phyloP scores from a whole-genome alignment of 441 rosid genomes.

The Adansonia rubrostipa region DNA sequence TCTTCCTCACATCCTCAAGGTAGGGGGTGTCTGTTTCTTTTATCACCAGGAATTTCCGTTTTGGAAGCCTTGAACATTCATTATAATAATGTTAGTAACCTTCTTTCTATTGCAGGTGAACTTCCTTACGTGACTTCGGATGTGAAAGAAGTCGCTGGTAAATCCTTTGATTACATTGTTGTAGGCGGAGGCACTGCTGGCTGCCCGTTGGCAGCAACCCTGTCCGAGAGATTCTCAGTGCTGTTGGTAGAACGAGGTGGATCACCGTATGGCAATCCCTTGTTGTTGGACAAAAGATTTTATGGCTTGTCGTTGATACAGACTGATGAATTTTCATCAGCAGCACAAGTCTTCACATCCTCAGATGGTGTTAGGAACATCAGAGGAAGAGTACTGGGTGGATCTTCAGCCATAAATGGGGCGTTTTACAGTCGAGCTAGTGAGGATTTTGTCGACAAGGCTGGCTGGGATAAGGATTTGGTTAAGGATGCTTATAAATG shows the following conservation, averaged over 20 bases:
- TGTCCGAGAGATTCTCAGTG: conserved; percentile 66
- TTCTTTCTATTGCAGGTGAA: conserved; percentile 36
- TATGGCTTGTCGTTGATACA: conserved; percentile 61
- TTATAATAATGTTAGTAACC: not conserved
- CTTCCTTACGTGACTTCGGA: conserved; percentile 67
- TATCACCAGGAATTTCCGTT: not conserved
- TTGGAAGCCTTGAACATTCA: not conserved
- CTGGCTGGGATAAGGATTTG: conserved; percentile 64
- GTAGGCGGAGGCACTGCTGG: conserved; percentile 79
- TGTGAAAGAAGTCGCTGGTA: conserved; percentile 59
- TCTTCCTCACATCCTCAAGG: conserved; percentile 40
- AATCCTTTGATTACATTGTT: conserved; percentile 69
- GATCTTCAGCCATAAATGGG: conserved; percentile 70
- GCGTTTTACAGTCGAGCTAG: conserved; percentile 77
- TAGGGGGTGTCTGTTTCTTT: conserved; percentile 21
- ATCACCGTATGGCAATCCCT: conserved; percentile 54
- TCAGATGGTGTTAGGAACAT: conserved; percentile 53
- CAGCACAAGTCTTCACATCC: conserved; percentile 57
- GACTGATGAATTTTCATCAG: conserved; percentile 56
- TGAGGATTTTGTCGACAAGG: conserved; percentile 46
- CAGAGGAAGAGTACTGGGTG: conserved; percentile 79
- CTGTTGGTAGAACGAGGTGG: conserved; percentile 56
- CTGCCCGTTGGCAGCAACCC: conserved; percentile 69
- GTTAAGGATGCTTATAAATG: conserved; percentile 67
- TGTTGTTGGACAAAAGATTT: conserved; percentile 40